Evolutionary conservation across 2,329 filamentous ascomycete species (phyloP), one percentile per base, ranked within the genome.

Genomic region (Microcyclospora tardicrescens): DNA sequence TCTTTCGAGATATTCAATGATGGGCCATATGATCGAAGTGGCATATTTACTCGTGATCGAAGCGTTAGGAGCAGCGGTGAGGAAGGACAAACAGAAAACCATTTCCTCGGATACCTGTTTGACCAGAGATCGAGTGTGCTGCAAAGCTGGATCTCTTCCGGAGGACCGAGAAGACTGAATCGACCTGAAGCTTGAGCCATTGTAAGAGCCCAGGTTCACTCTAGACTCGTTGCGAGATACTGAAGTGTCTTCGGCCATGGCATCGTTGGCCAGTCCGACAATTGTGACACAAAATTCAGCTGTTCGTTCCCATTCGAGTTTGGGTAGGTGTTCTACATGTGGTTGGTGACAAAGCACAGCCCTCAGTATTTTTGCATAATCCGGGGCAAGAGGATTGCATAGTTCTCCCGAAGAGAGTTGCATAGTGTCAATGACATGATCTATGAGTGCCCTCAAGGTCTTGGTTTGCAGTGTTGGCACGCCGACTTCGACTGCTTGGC

Each of bases 331-430:
- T 60, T 96, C 93, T 19, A 82, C 77, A 57, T 93, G 85, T 13
- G 84, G 72, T 34, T 77, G 75, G 51, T 82, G 75, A 32, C 77
- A 74, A 13, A 96, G 69, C 2, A 95, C 61, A 19, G 73, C 68
- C 4, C 73, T 67, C 47, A 98, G 64, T 14, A 78, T 73, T 63
- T 84, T 93, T 48, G 84, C 71, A 56, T 95, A 93, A 53, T 91
- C 77, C 35, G 77, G 70, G 16, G 78, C 64, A 5, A 98, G 67
- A 10, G 81, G 79, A 41, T 77, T 69, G 46, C 84, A 77, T 38
- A 81, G 73, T 2, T 67, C 70, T 11, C 76, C 76, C 12, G 67
- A 71, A 2, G 77, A 73, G 3, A 93, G 67, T 14, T 41, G 41
- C 9, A 56, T 40, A 13, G 77, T 76, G 47, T 94, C 78, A 2